A percentile compares a stretch with the other conserved stretches of the same genome.
Conservation (phyloP, 73 alveolate species). For the Paramecium octaurelia region DNA sequence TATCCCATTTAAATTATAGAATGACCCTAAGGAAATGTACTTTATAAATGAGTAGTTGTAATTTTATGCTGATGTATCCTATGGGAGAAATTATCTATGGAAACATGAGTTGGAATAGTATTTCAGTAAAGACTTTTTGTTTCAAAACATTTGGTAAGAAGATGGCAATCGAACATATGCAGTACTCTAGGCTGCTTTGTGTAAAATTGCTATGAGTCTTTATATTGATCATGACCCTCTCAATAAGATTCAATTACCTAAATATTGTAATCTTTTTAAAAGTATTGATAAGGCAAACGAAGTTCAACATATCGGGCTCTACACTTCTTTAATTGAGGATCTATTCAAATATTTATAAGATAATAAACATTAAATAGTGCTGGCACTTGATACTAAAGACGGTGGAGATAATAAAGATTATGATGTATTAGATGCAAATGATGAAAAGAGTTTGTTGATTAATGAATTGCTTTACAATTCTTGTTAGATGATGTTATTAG, state of each 20-base stretch:
- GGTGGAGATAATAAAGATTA: not conserved
- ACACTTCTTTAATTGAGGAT: conserved; percentile 9
- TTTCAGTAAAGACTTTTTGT: conserved; percentile 30
- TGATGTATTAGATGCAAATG: conserved; percentile 9
- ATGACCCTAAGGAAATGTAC: not conserved
- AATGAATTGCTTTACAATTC: conserved; percentile 44
- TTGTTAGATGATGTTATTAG: not conserved
- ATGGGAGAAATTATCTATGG: conserved; percentile 60
- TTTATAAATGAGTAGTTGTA: conserved; percentile 38
- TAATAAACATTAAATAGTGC: not conserved
- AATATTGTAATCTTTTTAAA: conserved; percentile 51
- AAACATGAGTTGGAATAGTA: conserved; percentile 36
- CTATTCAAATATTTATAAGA: conserved; percentile 1
- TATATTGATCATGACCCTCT: conserved; percentile 64
- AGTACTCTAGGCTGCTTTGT: conserved; percentile 22
- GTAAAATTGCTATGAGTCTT: conserved; percentile 61
- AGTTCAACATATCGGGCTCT: not conserved
- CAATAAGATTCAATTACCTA: conserved; percentile 15
- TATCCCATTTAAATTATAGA: not conserved
- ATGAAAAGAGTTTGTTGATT: not conserved
- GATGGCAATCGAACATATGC: not conserved
- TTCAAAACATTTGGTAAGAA: conserved; percentile 53
- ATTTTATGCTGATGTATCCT: conserved; percentile 59
- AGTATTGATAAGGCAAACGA: not conserved
- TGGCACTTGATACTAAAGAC: not conserved